phyloP scores from a whole-genome alignment of 2,329 filamentous ascomycete genomes.

The Ophiocordyceps sinensis region DNA sequence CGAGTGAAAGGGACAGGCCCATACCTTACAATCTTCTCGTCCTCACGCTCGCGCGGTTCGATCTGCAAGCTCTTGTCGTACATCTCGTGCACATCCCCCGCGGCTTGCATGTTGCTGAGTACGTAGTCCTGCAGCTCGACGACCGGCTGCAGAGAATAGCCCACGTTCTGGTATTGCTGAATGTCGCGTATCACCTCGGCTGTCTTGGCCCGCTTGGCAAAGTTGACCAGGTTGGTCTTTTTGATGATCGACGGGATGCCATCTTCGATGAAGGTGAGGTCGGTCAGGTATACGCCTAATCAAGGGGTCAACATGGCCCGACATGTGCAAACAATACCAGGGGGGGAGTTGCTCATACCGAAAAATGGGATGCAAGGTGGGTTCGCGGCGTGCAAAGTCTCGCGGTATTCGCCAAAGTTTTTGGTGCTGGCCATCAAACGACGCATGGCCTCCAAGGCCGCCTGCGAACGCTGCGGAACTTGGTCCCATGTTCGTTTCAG shows the following conservation, averaged over 20 bases:
- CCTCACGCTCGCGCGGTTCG: slow-evolving; percentile 89
- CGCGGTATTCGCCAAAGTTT: slow-evolving; percentile 95
- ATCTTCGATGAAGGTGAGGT: slow-evolving; percentile 96
- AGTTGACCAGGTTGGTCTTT: slow-evolving; percentile 94
- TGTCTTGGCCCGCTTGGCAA: slow-evolving; percentile 94
- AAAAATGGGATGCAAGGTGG: slow-evolving; percentile 98
- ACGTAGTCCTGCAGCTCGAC: slow-evolving; percentile 94
- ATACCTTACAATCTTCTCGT: slow-evolving; percentile 98
- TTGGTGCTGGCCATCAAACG: slow-evolving; percentile 93
- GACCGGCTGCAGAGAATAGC: slow-evolving; percentile 83
- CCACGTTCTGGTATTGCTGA: slow-evolving; percentile 95
- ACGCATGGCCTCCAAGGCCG: slow-evolving; percentile 77
- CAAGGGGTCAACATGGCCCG: background rate
- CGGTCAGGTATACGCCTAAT: slow-evolving; percentile 87
- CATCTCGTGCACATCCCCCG: slow-evolving; percentile 97
- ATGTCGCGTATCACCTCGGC: slow-evolving; percentile 97
- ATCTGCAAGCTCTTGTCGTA: slow-evolving; percentile 92
- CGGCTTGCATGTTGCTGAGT: slow-evolving; percentile 85
- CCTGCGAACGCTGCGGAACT: slow-evolving; percentile 71
- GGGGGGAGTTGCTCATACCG: slow-evolving; percentile 39
- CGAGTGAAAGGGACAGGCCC: slow-evolving; percentile 15
- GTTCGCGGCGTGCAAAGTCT: slow-evolving; percentile 81
- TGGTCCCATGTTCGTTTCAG: slow-evolving; percentile 89
- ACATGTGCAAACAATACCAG: background rate
- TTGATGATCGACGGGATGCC: slow-evolving; percentile 94